Base-by-base conservation (phyloP, 441 rosid species). In the Populus trichocarpa region DNA sequence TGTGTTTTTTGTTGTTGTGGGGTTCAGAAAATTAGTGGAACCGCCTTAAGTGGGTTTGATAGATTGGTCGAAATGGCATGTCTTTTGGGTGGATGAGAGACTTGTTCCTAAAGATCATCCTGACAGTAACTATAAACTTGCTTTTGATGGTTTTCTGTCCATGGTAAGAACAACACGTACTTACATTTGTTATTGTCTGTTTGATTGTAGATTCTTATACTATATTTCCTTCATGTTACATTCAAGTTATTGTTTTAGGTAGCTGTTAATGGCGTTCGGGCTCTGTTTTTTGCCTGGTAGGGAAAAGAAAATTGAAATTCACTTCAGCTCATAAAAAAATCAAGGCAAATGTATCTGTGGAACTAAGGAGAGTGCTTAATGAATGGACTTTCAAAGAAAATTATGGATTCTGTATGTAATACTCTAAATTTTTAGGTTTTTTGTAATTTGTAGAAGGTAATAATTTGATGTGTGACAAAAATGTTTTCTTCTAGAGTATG, bases 81-180 rank as follows among this genome's bases (percentile, higher is more conserved):
- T 95, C 16, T 91, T 95, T 69, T 95, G 97, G 99, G 88, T 89
- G 16, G 99, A 96, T 40, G 99, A 96, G 83, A 87, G 98, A 38
- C 97, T 96, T 76, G 99, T 92, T 75, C 98, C 98, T 1, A 91
- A 89, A 86, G 81, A 89, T 85, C 96, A 93, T 61, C 90, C 68
- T 0, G 97, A 95, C 80, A 91, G 97, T 67, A 93, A 95, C 87
- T 90, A 92, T 84, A 92, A 89, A 80, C 91, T 92, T 2, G 97
- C 99, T 26, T 88, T 69, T 36, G 98, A 91, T 79, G 81, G 83
- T 23, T 90, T 95, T 35, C 92, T 95, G 9, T 85, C 89, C 28
- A 84, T 89, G 96, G 99, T 95, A 70, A 22, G 8, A 61, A 28
- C 16, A 11, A 12, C 16, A 12, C 14, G 14, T 68, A 4, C 26